phyloP scores from a whole-genome alignment of 495 filamentous ascomycete genomes.

The Daldinia concentrica region DNA sequence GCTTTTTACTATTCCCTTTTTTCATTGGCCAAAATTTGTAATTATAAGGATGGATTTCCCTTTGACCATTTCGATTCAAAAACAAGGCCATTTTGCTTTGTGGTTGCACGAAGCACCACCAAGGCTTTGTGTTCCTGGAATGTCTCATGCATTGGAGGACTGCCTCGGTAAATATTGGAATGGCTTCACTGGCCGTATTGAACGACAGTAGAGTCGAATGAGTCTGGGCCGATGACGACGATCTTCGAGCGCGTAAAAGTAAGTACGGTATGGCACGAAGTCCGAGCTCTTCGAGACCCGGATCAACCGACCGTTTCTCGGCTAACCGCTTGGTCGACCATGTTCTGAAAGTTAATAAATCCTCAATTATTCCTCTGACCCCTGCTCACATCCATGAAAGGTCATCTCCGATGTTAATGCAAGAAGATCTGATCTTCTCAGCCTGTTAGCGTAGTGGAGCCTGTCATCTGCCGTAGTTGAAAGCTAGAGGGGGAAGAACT shows the following conservation, averaged over 20 bases:
- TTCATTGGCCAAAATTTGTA: constrained; percentile 21
- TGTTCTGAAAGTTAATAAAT: constrained; percentile 15
- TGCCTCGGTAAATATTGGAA: constrained; percentile 20
- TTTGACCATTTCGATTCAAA: constrained; percentile 8
- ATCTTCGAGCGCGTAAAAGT: constrained; percentile 31
- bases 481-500: not conserved
- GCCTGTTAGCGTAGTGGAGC: constrained; percentile 23
- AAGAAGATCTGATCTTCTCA: constrained; percentile 41
- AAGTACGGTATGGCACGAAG: constrained; percentile 8
- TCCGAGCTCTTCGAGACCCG: constrained; percentile 27
- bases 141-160: constrained; percentile 34
- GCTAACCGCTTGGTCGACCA: constrained; percentile 20
- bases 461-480: constrained; percentile 24
- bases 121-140: constrained; percentile 25
- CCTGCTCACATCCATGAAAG: constrained; percentile 29
- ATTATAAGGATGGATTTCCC: constrained; percentile 13
- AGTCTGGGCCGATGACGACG: constrained; percentile 18
- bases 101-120: constrained; percentile 20
- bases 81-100: not conserved
- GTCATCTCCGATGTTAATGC: constrained; percentile 45
- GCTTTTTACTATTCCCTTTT: constrained; percentile 3
- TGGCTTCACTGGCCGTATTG: constrained; percentile 8
- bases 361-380: constrained; percentile 20
- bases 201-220: constrained; percentile 10
- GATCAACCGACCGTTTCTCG: constrained; percentile 20